Percentiles rank a stretch among this genome's conserved stretches.
These are phyloP conservation scores for Petunia hybrid DNA, from an alignment of 305 asterid genomes.

Conservation along the genomic window DNA sequence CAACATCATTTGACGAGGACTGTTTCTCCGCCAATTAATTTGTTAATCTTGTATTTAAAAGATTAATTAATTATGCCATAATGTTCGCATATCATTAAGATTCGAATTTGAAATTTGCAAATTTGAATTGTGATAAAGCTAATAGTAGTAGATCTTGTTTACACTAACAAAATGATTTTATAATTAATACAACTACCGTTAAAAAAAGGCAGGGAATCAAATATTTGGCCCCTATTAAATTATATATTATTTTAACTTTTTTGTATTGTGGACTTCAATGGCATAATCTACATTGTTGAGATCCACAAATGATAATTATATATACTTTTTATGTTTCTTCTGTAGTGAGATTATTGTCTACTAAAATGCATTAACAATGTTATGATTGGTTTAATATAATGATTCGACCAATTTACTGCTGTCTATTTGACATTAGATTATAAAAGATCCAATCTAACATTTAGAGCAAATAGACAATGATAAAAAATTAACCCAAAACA, in stretches of 20 bases:
- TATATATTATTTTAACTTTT: neutral
- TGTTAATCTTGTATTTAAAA: neutral
- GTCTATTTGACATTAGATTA: neutral
- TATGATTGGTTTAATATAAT: neutral
- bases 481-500: no score
- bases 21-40: slow-evolving; percentile 6
- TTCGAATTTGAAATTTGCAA: neutral
- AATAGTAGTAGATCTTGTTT: neutral
- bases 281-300: slow-evolving; percentile 27
- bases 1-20: slow-evolving; percentile 39
- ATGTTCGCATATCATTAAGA: neutral
- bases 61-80: neutral
- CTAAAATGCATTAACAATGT: neutral
- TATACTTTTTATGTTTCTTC: neutral
- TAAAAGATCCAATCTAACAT: neutral
- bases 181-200: neutral
- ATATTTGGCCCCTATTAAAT: neutral
- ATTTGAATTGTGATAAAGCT: neutral
- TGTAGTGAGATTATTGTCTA: no score
- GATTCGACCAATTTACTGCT: neutral
- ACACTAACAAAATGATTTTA: neutral
- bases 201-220: neutral
- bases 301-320: neutral
- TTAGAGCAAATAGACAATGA: neutral
- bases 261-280: slow-evolving; percentile 13